phyloP scores from a whole-genome alignment of 2,329 filamentous ascomycete species.

The Fusarium nurragi region DNA sequence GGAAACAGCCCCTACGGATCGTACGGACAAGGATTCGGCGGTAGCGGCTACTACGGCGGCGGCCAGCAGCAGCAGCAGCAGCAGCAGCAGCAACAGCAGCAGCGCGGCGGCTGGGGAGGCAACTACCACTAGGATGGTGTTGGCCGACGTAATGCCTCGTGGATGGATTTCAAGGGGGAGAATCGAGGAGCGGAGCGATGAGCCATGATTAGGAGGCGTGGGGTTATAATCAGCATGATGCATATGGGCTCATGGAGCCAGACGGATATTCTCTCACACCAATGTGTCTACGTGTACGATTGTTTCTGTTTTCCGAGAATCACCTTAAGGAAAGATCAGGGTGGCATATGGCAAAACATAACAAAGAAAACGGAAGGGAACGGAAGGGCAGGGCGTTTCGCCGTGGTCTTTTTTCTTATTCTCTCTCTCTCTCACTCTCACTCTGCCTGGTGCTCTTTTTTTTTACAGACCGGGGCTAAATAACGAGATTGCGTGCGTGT shows the following conservation, averaged over 20 bases:
- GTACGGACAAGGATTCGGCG: constrained; percentile 59
- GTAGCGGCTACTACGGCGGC: constrained; percentile 58
- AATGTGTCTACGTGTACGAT: constrained; percentile 52
- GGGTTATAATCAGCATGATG: constrained; percentile 47
- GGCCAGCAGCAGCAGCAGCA: constrained; percentile 45
- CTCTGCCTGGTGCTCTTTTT: constrained; percentile 27
- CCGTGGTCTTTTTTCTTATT: constrained; percentile 39
- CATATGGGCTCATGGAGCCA: constrained; percentile 42
- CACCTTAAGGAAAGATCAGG: constrained; percentile 47
- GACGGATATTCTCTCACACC: constrained; percentile 43
- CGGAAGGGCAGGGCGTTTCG: constrained; percentile 37
- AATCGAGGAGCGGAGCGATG: constrained; percentile 29
- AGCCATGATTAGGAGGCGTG: constrained; percentile 39
- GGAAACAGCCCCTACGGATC: constrained; percentile 63
- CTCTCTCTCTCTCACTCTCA: constrained; percentile 35
- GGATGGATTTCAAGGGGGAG: constrained; percentile 38
- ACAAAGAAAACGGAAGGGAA: constrained; percentile 27
- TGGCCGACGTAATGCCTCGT: constrained; percentile 3
- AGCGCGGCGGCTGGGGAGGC: constrained; percentile 65
- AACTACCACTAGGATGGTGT: constrained; percentile 64
- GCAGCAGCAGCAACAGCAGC: constrained; percentile 49
- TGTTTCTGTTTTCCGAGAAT: constrained; percentile 49
- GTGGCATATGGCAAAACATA: constrained; percentile 41
- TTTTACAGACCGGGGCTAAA: constrained; percentile 32
- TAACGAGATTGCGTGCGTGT: constrained; percentile 41